Percentiles rank a stretch among this genome's conserved stretches.
Conservation (phyloP, 768 basidiomycete genomes). For the Russula earlei region DNA sequence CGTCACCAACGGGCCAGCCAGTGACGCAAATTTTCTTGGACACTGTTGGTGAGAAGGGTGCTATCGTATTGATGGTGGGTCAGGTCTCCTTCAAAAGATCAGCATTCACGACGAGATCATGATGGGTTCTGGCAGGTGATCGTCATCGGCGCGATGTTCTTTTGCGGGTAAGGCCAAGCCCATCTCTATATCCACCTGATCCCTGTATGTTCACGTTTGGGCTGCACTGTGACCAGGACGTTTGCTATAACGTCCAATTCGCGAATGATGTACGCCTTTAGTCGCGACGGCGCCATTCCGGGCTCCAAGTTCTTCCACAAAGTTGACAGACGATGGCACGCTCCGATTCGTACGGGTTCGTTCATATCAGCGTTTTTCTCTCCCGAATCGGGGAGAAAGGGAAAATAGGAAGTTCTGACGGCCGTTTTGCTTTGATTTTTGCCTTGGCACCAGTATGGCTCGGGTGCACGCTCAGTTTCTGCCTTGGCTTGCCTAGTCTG, state of each 20-base stretch:
- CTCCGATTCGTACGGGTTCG: conserved; percentile 60
- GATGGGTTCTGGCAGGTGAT: conserved; percentile 35
- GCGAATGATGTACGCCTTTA: conserved; percentile 77
- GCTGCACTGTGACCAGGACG: conserved; percentile 32
- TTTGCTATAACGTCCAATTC: conserved; percentile 75
- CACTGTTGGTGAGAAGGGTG: conserved; percentile 63
- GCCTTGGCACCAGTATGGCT: conserved; percentile 51
- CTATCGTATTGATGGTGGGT: conserved; percentile 61
- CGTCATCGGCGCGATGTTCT: conserved; percentile 64
- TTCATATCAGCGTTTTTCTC: background rate
- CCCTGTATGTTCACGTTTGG: background rate
- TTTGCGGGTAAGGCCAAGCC: conserved; percentile 44
- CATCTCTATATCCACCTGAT: background rate
- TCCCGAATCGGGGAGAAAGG: background rate
- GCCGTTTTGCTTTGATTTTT: background rate
- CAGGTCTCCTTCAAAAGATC: background rate
- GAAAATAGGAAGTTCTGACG: background rate
- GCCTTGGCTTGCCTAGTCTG: conserved; percentile 63
- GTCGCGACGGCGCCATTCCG: conserved; percentile 66
- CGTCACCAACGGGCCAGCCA: conserved; percentile 51
- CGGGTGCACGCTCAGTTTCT: conserved; percentile 65
- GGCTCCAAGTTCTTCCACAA: conserved; percentile 58
- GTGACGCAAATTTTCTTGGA: conserved; percentile 75
- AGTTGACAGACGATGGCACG: conserved; percentile 48
- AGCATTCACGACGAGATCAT: too few species aligned